These are phyloP conservation scores for Emydomyces testavorans DNA, from an alignment of 2,329 filamentous ascomycete genomes.

Conservation along the genomic window DNA sequence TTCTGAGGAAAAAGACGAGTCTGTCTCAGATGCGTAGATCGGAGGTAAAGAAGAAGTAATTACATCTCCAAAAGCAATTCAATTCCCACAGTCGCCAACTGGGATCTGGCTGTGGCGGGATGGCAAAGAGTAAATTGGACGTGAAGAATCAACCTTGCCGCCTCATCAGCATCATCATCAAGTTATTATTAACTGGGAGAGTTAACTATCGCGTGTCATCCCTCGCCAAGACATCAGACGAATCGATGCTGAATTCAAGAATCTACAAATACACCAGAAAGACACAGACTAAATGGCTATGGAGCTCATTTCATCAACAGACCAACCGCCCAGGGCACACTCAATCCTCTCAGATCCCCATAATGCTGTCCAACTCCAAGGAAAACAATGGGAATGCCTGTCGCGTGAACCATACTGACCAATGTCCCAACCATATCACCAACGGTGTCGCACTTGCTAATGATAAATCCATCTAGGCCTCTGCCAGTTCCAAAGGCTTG, in stretches of 20 bases:
- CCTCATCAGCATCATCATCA: too few species aligned
- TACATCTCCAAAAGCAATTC: not conserved
- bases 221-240: not conserved
- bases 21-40: too few species aligned
- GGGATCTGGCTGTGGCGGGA: too few species aligned
- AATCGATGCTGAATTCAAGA: too few species aligned
- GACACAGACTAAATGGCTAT: too few species aligned
- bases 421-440: constrained; percentile 97
- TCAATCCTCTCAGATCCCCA: constrained; percentile 52
- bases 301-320: constrained; percentile 46
- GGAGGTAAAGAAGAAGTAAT: not conserved
- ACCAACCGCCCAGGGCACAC: constrained; percentile 52
- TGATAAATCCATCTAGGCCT: constrained; percentile 88
- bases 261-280: too few species aligned
- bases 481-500: constrained; percentile 72
- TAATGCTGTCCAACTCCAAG: constrained; percentile 64
- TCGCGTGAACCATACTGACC: constrained; percentile 94
- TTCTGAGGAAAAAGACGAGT: not conserved
- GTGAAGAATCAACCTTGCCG: too few species aligned
- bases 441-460: constrained; percentile 96
- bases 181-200: too few species aligned
- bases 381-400: constrained; percentile 90
- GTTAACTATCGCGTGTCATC: not conserved
- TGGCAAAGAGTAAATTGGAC: too few species aligned
- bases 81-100: too few species aligned